These are phyloP conservation scores for Rhynchospora pubera DNA, from an alignment of 176 grass and related monocot species.

Conservation along the genomic window DNA sequence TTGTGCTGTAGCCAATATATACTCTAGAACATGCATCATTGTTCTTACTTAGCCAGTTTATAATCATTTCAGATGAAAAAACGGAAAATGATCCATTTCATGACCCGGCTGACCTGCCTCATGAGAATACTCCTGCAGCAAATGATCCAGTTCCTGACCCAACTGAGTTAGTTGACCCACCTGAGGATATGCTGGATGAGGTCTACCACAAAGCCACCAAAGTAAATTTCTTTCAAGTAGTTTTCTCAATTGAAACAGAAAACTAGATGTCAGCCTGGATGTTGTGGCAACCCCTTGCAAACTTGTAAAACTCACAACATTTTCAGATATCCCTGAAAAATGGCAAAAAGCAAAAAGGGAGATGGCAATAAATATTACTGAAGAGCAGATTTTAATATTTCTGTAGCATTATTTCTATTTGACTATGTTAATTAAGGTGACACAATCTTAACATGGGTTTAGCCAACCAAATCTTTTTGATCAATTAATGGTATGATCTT, in stretches of 20 bases:
- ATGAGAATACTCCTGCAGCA: constrained; percentile 9
- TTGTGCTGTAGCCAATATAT: not conserved
- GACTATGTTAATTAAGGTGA: not conserved
- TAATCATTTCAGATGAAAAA: constrained; percentile 35
- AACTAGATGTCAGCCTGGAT: not conserved
- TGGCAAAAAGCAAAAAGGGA: not conserved
- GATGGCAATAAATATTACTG: not conserved
- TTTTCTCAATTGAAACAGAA: not conserved
- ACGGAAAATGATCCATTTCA: constrained; percentile 23
- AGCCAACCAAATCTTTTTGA: not conserved
- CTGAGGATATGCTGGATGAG: constrained; percentile 69
- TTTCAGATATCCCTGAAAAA: not conserved
- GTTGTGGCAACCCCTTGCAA: not conserved
- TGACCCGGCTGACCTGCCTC: not conserved
- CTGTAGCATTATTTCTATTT: not conserved
- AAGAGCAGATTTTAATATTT: not conserved
- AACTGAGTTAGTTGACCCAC: no score
- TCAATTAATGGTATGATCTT: not conserved
- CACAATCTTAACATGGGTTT: not conserved
- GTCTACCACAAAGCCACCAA: constrained; percentile 45
- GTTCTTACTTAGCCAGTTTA: not conserved
- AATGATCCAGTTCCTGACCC: constrained; percentile 1
- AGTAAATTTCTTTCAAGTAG: constrained; percentile 31
- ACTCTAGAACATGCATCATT: not conserved
- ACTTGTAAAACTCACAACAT: not conserved